These are phyloP conservation scores for Daldinia childiae DNA, from an alignment of 495 filamentous ascomycete species.

Conservation along the genomic window DNA sequence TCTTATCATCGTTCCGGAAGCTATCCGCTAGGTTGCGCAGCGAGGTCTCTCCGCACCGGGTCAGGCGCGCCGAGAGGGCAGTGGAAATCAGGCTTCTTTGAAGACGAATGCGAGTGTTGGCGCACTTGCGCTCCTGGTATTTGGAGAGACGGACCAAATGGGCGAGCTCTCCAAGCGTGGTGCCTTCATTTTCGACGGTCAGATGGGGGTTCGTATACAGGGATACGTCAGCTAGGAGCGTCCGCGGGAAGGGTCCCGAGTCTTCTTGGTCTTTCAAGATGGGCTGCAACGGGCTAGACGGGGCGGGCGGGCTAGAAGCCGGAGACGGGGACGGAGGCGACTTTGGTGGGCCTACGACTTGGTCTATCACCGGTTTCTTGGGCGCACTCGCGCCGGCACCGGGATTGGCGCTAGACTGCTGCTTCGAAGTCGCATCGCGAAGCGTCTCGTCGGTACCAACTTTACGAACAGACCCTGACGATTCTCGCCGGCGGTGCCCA, in stretches of 20 bases:
- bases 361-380: slow-evolving; percentile 58
- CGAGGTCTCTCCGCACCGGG: slow-evolving; percentile 78
- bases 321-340: slow-evolving; percentile 31
- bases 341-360: slow-evolving; percentile 45
- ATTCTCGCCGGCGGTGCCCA: slow-evolving; percentile 45
- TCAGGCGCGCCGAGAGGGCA: slow-evolving; percentile 80
- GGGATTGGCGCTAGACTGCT: slow-evolving; percentile 45
- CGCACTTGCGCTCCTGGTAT: slow-evolving; percentile 77
- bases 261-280: slow-evolving; percentile 47
- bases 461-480: slow-evolving; percentile 44
- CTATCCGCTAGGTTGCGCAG: slow-evolving; percentile 86
- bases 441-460: slow-evolving; percentile 50
- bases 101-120: slow-evolving; percentile 71
- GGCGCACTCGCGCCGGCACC: slow-evolving; percentile 49
- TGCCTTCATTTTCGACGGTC: slow-evolving; percentile 60
- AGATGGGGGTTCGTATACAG: slow-evolving; percentile 61
- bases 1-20: slow-evolving; percentile 90
- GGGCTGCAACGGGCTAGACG: slow-evolving; percentile 38
- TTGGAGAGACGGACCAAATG: slow-evolving; percentile 74
- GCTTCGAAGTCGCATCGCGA: slow-evolving; percentile 50
- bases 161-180: slow-evolving; percentile 75
- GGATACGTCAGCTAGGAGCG: slow-evolving; percentile 60
- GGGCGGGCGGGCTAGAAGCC: slow-evolving; percentile 33
- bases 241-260: slow-evolving; percentile 47
- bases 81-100: slow-evolving; percentile 75